Evolutionary conservation across 176 grass and related monocot genomes (phyloP).

Genomic region (Avena insularis): DNA sequence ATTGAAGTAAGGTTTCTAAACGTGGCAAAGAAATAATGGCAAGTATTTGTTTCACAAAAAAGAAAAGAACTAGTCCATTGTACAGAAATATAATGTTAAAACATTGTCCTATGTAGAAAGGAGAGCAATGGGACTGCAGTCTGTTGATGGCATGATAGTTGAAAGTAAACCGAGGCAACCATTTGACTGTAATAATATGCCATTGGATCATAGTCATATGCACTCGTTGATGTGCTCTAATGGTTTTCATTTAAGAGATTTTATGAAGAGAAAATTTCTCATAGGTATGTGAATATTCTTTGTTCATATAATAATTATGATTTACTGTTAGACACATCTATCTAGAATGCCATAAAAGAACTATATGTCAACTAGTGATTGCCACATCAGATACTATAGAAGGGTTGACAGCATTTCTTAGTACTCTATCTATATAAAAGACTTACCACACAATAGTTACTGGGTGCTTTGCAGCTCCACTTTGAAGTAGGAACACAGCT

Average conservation of each 20-base stretch:
- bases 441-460: slow-evolving; percentile 65
- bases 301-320: slow-evolving; percentile 1
- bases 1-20: slow-evolving; percentile 14
- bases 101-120: slow-evolving; percentile 28
- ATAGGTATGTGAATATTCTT: background rate
- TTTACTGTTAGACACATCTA: slow-evolving; percentile 13
- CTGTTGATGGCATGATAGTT: background rate
- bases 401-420: background rate
- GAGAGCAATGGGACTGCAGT: background rate
- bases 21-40: background rate
- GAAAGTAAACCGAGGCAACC: slow-evolving; percentile 11
- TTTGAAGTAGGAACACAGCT: slow-evolving; percentile 88
- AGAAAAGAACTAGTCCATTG: background rate
- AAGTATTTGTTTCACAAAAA: background rate
- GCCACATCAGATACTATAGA: background rate
- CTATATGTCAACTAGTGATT: slow-evolving; percentile 11
- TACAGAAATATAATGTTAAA: background rate
- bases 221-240: background rate
- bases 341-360: slow-evolving; percentile 16
- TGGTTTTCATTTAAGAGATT: slow-evolving; percentile 9
- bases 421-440: background rate
- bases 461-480: slow-evolving; percentile 72
- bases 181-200: slow-evolving; percentile 26
- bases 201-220: background rate
- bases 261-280: background rate